Base-by-base conservation (phyloP, 2,329 filamentous ascomycete genomes). In the Aspergillus spinulosporus region DNA sequence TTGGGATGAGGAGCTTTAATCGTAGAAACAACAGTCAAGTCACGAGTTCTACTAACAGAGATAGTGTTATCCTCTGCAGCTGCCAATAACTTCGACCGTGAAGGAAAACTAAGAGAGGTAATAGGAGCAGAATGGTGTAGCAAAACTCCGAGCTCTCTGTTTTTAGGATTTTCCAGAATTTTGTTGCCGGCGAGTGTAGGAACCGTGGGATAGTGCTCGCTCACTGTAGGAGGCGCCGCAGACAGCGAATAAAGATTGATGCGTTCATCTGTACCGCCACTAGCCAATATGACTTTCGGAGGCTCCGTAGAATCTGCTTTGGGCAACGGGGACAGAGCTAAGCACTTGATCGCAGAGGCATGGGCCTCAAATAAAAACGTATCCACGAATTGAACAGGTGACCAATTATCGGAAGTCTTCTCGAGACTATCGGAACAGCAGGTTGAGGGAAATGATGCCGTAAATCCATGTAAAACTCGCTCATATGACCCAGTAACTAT, bases 351-450 rank as follows among this genome's bases (percentile, higher is more conserved):
- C 3, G 94, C 88, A 9, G 92, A 95, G 55, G 86, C 83, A 76
- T 99, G 94, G 11, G 94, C 92, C 69, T 92, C 90, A 83, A 99
- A 97, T 56, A 99, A 84, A 74, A 99, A 99, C 0, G 90, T 93
- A 74, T 97, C 93, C 63, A 90, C 84, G 70, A 97, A 97, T 50
- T 86, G 81, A 53, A 87, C 79, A 11, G 54, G 32, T 12, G 80
- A 69, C 2, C 64, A 36, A 7, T 52, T 71, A 63, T 42, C 72
- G 4, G 65, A 60, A 43, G 59, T 49, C 52, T 66, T 56, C 51
- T 69, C 62, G 32, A 63, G 49, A 32, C 66, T 54, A 49, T 65
- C 40, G 61, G 69, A 62, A 67, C 70, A 59, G 9, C 59, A 55
- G 8, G 60, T 57, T 12, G 67, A 59, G 26, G 82, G 79, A 51